These are phyloP conservation scores for Carex pumila DNA, from an alignment of 176 grass and related monocot genomes.

Conservation along the genomic window DNA sequence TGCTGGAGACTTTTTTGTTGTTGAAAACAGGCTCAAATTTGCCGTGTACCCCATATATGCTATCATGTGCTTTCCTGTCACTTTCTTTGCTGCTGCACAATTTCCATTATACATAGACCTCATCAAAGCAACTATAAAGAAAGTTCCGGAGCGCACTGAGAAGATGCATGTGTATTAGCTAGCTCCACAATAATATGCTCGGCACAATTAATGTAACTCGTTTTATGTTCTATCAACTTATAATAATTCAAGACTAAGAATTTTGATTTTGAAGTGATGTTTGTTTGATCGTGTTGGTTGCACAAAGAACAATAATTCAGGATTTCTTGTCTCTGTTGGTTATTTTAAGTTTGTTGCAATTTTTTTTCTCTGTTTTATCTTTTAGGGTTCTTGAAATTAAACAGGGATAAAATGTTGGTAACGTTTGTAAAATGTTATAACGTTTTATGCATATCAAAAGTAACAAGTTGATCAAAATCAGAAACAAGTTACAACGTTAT, in stretches of 20 bases:
- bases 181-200: neutral
- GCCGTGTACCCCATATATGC: neutral
- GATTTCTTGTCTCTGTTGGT: neutral
- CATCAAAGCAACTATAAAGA: neutral
- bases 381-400: too few relatives aligned
- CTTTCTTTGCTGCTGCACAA: neutral
- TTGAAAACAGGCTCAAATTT: neutral
- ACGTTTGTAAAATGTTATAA: too few relatives aligned
- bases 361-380: neutral
- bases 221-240: neutral
- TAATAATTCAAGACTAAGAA: neutral
- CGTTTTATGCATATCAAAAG: too few relatives aligned
- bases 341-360: neutral
- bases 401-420: too few relatives aligned
- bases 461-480: too few relatives aligned
- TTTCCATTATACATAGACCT: constrained; percentile 2
- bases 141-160: neutral
- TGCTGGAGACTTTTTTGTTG: constrained; percentile 5
- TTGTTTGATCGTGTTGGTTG: neutral
- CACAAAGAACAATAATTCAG: neutral
- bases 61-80: neutral
- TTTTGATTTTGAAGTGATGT: neutral
- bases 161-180: neutral
- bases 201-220: neutral
- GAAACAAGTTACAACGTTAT: too few relatives aligned